Conservation (phyloP, 176 grass and related monocot genomes). For the Aegilops longissima region DNA sequence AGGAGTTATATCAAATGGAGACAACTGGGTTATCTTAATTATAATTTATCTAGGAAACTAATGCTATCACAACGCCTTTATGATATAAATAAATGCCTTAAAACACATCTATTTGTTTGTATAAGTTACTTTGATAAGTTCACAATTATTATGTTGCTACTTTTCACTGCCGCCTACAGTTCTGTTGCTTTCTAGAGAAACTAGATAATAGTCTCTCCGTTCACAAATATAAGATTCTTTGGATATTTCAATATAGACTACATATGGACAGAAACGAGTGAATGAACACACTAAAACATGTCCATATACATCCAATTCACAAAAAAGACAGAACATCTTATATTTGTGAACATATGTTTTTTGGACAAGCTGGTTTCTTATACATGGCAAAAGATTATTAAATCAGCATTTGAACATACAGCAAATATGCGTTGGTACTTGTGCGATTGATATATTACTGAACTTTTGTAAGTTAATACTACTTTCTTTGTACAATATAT, state of each 20-base stretch:
- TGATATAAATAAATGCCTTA: background rate
- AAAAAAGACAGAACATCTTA: too few relatives aligned
- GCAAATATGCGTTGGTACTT: background rate
- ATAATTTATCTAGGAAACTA: background rate
- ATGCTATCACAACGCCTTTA: background rate
- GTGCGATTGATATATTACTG: background rate
- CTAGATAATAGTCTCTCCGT: background rate
- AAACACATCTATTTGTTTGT: background rate
- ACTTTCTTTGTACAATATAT: background rate
- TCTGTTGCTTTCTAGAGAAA: background rate
- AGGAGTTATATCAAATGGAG: background rate
- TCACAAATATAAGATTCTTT: too few relatives aligned
- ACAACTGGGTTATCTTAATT: background rate
- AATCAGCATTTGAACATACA: background rate
- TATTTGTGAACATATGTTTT: background rate
- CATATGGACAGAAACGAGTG: too few relatives aligned
- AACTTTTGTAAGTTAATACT: background rate
- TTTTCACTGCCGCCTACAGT: background rate
- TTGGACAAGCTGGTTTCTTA: background rate
- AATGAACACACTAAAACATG: too few relatives aligned
- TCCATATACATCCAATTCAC: too few relatives aligned
- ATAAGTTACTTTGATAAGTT: conserved; percentile 10
- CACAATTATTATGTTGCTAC: background rate
- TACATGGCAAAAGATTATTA: background rate
- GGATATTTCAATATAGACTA: too few relatives aligned